These are phyloP conservation scores for Trichosporon faecale DNA, from an alignment of 1,284 basidiomycete genomes.

Conservation along the genomic window DNA sequence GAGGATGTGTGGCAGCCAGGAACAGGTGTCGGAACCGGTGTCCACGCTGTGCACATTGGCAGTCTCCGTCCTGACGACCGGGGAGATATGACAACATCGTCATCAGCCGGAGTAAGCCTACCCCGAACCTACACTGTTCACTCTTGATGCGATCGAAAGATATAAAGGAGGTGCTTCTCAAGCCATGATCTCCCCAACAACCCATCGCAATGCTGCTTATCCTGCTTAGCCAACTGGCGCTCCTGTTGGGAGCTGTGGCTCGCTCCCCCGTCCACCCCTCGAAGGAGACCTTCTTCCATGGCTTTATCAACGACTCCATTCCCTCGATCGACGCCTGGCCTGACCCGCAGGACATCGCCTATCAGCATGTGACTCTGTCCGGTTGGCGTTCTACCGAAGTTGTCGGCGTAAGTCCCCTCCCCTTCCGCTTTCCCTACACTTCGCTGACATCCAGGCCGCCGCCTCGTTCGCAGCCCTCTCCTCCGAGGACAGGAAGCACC, in stretches of 20 bases:
- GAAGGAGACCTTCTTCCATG: neutral
- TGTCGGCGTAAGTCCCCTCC: neutral
- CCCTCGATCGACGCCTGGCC: neutral
- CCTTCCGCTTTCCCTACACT: neutral
- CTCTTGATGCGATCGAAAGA: neutral
- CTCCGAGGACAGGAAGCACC: neutral
- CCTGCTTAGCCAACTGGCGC: neutral
- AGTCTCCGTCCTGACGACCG: no score
- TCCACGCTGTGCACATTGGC: no score
- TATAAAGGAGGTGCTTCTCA: neutral
- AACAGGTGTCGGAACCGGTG: no score
- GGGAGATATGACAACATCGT: no score
- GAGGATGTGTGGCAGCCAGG: no score
- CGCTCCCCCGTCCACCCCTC: neutral
- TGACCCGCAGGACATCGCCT: neutral
- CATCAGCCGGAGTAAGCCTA: no score
- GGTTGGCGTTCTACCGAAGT: neutral
- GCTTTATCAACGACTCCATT: neutral
- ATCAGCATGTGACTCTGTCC: neutral
- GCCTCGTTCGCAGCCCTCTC: neutral
- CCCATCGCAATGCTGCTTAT: neutral
- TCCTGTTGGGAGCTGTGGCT: neutral
- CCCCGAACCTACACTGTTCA: no score
- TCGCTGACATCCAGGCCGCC: slow-evolving; percentile 6
- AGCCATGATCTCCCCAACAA: no score